Conservation (phyloP, 1,284 basidiomycete genomes). For the Tilletia indica region DNA sequence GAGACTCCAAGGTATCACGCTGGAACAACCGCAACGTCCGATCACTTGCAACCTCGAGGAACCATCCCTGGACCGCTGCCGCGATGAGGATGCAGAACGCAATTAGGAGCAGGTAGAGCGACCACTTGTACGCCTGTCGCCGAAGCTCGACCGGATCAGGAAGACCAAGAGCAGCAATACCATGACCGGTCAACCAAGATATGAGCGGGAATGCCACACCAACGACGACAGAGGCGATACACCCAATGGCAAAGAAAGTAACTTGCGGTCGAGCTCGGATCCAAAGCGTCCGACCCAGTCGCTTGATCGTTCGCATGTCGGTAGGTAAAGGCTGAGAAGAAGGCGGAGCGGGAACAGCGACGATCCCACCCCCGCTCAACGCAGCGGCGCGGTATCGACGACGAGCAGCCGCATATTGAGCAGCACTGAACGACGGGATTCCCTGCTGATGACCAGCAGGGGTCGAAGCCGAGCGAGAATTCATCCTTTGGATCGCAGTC, state of each 20-base stretch:
- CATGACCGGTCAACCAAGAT: conserved; percentile 50
- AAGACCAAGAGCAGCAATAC: conserved; percentile 35
- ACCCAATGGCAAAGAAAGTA: conserved; percentile 36
- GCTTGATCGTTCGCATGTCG: neutral
- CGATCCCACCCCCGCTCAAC: neutral
- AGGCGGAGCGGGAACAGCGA: neutral
- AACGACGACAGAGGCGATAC: conserved; percentile 30
- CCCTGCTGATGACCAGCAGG: neutral
- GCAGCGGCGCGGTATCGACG: neutral
- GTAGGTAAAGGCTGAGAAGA: neutral
- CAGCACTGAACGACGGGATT: neutral
- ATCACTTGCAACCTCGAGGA: conserved; percentile 49
- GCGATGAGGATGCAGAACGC: conserved; percentile 34
- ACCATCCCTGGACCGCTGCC: conserved; percentile 34
- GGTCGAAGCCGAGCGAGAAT: conserved; percentile 5
- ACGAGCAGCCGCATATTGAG: neutral
- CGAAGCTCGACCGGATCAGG: conserved; percentile 33
- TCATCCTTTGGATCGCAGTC: neutral
- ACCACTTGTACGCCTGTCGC: conserved; percentile 32
- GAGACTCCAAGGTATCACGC: conserved; percentile 35
- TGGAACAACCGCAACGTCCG: conserved; percentile 42
- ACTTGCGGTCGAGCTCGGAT: conserved; percentile 9
- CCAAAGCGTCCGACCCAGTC: conserved; percentile 5
- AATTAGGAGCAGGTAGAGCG: conserved; percentile 46
- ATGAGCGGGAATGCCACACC: conserved; percentile 57